Evolutionary conservation across 2,329 filamentous ascomycete species (phyloP).

Genomic region (Colletotrichum truncatum): DNA sequence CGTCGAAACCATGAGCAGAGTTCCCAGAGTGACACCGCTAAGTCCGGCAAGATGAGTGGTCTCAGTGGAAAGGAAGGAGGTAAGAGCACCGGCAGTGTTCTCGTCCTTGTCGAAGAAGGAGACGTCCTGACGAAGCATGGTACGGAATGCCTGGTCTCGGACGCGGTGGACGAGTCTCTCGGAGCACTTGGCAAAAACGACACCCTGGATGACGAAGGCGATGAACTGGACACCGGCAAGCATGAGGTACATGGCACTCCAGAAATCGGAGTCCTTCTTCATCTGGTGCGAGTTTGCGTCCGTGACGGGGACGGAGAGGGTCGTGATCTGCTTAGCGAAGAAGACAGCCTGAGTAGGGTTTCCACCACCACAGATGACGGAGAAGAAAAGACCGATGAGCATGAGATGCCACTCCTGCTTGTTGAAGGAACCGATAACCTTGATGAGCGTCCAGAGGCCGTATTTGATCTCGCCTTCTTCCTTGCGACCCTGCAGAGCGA

Average conservation of each 20-base stretch:
- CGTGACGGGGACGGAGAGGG: constrained; percentile 66
- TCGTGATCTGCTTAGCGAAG: constrained; percentile 87
- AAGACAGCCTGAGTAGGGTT: constrained; percentile 83
- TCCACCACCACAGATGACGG: constrained; percentile 80
- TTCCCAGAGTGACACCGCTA: constrained; percentile 87
- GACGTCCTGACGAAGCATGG: constrained; percentile 92
- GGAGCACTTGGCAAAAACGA: constrained; percentile 85
- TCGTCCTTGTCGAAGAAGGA: constrained; percentile 90
- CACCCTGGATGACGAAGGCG: constrained; percentile 73
- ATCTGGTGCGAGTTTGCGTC: constrained; percentile 60
- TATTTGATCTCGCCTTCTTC: constrained; percentile 67
- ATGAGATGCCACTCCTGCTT: constrained; percentile 75
- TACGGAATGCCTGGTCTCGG: constrained; percentile 82
- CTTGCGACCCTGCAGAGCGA: constrained; percentile 68
- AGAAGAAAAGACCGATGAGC: constrained; percentile 77
- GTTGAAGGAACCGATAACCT: constrained; percentile 84
- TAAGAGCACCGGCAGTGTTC: constrained; percentile 89
- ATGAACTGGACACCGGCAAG: constrained; percentile 79
- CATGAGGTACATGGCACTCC: constrained; percentile 90
- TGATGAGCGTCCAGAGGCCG: constrained; percentile 78
- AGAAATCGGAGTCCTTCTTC: constrained; percentile 80
- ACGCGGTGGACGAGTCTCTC: constrained; percentile 86
- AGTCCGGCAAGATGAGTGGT: constrained; percentile 90
- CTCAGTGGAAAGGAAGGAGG: constrained; percentile 88
- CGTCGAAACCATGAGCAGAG: constrained; percentile 80